Percentiles rank a stretch among this genome's conserved stretches.
phyloP scores from a whole-genome alignment of 192 early-diverging fungal genomes.

The Gryganskiella cystojenkinii region DNA sequence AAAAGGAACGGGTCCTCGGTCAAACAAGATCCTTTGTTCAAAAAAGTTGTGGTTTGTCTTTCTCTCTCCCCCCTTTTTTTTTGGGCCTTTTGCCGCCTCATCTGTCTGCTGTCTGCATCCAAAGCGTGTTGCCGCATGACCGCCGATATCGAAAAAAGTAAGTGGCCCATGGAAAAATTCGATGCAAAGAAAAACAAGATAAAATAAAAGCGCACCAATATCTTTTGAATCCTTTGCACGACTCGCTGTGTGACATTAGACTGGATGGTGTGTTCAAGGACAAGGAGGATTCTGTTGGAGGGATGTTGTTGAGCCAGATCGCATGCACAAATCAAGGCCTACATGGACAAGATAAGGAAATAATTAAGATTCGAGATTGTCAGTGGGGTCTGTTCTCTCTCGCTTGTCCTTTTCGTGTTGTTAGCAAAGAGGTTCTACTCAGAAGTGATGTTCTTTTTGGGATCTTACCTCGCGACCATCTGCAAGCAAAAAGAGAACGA shows the following conservation, averaged over 20 bases:
- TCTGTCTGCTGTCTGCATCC: no score
- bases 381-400: no score
- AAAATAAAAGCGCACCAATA: constrained; percentile 32
- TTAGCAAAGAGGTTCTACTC: neutral
- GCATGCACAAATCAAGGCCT: constrained; percentile 27
- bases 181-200: neutral
- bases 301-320: constrained; percentile 24
- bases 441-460: neutral
- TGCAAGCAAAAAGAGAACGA: neutral
- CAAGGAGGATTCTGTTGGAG: constrained; percentile 17
- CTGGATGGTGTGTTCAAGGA: constrained; percentile 28
- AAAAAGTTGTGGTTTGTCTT: neutral
- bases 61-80: no score
- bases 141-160: no score
- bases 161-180: neutral
- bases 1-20: neutral
- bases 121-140: no score
- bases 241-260: constrained; percentile 9
- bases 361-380: no score
- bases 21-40: neutral
- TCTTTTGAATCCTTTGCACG: constrained; percentile 33
- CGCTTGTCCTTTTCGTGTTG: no score
- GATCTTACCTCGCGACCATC: neutral
- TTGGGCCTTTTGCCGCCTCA: no score
- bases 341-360: neutral